Percentiles rank a stretch among this genome's conserved stretches.
Evolutionary conservation across 169 alveolate species (phyloP).

Genomic region (Babesia gibsoni): DNA sequence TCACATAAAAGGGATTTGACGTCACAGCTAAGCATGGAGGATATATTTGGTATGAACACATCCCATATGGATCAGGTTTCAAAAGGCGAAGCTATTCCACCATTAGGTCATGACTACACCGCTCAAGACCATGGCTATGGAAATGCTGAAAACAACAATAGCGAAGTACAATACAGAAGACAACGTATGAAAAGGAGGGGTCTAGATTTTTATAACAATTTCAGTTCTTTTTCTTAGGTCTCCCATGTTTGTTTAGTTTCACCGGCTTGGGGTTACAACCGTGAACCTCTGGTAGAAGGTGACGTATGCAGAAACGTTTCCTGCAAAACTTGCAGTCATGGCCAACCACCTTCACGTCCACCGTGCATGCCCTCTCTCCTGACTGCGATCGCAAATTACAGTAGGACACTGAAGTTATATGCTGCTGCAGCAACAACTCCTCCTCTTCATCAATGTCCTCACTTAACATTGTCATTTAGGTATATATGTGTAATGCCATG

Average conservation of each 20-base stretch:
- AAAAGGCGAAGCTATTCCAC: no score
- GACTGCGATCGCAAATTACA: slow-evolving; percentile 1
- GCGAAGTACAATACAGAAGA: slow-evolving; percentile 17
- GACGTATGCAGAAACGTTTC: slow-evolving; percentile 53
- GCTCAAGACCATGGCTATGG: not conserved
- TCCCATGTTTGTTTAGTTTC: slow-evolving; percentile 52
- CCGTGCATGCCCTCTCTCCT: slow-evolving; percentile 14
- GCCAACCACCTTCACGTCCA: slow-evolving; percentile 44
- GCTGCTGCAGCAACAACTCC: slow-evolving; percentile 24
- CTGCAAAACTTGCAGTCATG: slow-evolving; percentile 60
- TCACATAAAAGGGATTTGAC: not conserved
- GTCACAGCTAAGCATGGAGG: not conserved
- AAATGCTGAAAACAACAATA: not conserved
- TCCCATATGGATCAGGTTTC: no score
- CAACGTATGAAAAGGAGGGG: slow-evolving; percentile 1
- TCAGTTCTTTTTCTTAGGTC: slow-evolving; percentile 39
- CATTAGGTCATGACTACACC: no score
- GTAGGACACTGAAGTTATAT: not conserved
- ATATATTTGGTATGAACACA: no score
- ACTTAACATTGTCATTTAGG: not conserved
- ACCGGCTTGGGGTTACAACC: slow-evolving; percentile 57
- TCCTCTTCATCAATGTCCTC: slow-evolving; percentile 13
- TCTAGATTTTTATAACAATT: slow-evolving; percentile 6
- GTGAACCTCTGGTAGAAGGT: slow-evolving; percentile 58
- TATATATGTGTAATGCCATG: not conserved